Conservation (phyloP, 2,329 filamentous ascomycete species). For the Calonectria hongkongensis region DNA sequence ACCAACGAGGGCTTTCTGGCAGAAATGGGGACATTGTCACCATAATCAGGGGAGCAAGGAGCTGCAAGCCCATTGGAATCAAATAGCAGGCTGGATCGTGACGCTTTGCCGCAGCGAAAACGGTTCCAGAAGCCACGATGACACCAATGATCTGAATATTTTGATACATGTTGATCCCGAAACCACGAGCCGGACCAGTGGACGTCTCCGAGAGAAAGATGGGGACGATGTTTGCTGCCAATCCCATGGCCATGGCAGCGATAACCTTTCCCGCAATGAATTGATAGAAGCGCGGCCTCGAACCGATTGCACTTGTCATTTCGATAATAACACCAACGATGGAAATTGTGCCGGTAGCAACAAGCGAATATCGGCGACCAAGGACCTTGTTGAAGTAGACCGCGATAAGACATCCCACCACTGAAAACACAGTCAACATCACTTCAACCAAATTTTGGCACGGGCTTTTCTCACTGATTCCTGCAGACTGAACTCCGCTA, state of each 20-base stretch:
- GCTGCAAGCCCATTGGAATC: constrained; percentile 8
- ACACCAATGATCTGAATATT: constrained; percentile 8
- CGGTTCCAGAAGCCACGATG: not conserved
- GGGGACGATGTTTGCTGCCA: constrained; percentile 1
- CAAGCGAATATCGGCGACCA: constrained; percentile 5
- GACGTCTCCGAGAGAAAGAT: constrained; percentile 20
- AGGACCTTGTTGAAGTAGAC: constrained; percentile 8
- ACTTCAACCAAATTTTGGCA: not conserved
- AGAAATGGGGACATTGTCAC: constrained; percentile 1
- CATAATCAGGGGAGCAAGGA: not conserved
- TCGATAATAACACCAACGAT: constrained; percentile 4
- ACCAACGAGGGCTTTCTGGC: constrained; percentile 2
- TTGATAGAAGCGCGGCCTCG: not conserved
- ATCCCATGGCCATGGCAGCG: constrained; percentile 10
- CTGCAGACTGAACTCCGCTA: constrained; percentile 6
- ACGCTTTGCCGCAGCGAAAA: constrained; percentile 3
- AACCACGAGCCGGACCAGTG: constrained; percentile 13
- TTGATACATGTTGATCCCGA: constrained; percentile 16
- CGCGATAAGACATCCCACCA: constrained; percentile 5
- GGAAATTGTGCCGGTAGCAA: constrained; percentile 10
- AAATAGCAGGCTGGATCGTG: constrained; percentile 9
- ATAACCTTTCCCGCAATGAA: constrained; percentile 17
- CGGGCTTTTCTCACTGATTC: not conserved
- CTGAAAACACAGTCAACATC: not conserved
- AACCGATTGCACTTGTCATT: constrained; percentile 8